phyloP scores from a whole-genome alignment of 164 flowering plant genomes.

The Echeveria elegans region DNA sequence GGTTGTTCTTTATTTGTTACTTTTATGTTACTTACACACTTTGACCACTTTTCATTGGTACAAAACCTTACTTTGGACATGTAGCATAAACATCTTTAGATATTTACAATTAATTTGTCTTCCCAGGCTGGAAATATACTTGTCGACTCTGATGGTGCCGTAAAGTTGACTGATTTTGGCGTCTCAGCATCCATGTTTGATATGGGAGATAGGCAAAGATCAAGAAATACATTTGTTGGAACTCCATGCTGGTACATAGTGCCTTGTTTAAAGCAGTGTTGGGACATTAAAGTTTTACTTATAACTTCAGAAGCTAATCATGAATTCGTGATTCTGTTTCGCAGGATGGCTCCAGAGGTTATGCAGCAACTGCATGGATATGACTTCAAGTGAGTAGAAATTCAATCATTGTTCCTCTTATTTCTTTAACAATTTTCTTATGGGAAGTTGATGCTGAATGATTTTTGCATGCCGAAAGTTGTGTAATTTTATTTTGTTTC shows the following conservation, averaged over 20 bases:
- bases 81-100: not conserved
- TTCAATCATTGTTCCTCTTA: slow-evolving; percentile 1
- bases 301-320: not conserved
- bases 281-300: not conserved
- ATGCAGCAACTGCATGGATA: slow-evolving; percentile 97
- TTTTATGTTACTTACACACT: not conserved
- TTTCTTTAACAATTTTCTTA: not conserved
- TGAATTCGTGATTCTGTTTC: slow-evolving; percentile 5
- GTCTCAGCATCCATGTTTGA: slow-evolving; percentile 98
- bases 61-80: not conserved
- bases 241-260: slow-evolving; percentile 91
- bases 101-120: not conserved
- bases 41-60: not conserved
- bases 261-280: not conserved
- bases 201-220: slow-evolving; percentile 83
- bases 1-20: not conserved
- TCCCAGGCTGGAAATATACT: slow-evolving; percentile 92
- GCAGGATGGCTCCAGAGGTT: slow-evolving; percentile 99
- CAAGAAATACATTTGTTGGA: slow-evolving; percentile 96
- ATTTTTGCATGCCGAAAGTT: not conserved
- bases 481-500: not conserved
- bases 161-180: slow-evolving; percentile 92
- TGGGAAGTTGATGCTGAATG: not conserved
- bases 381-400: slow-evolving; percentile 80
- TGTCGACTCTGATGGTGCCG: slow-evolving; percentile 66